Conservation (phyloP, 768 basidiomycete genomes). For the Bullera alba region DNA sequence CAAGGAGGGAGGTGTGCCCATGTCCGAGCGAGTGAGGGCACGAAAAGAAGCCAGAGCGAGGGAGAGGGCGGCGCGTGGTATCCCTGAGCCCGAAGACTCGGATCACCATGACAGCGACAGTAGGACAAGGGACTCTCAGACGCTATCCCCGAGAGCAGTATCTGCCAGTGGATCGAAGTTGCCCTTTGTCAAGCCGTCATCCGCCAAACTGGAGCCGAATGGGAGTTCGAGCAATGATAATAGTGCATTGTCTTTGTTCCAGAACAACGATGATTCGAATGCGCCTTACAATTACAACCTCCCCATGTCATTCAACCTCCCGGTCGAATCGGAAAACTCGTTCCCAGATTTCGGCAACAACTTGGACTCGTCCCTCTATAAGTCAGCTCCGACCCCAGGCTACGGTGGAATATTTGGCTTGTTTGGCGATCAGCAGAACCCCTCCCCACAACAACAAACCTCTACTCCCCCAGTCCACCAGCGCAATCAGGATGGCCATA, state of each 20-base stretch:
- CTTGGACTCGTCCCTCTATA: constrained; percentile 19
- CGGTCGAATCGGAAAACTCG: constrained; percentile 15
- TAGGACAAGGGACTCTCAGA: constrained; percentile 12
- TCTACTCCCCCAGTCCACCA: background rate
- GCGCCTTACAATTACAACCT: constrained; percentile 25
- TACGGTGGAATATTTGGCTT: constrained; percentile 20
- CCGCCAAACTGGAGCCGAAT: constrained; percentile 1
- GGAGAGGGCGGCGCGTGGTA: constrained; percentile 26
- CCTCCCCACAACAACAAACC: constrained; percentile 1
- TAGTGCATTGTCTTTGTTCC: background rate
- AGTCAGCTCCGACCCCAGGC: constrained; percentile 10
- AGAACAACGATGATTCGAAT: background rate
- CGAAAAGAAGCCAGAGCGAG: constrained; percentile 39
- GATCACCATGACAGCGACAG: constrained; percentile 6
- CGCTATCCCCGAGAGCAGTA: constrained; percentile 16
- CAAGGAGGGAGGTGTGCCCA: constrained; percentile 45
- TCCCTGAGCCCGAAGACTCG: constrained; percentile 12
- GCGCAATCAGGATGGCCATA: too few species aligned
- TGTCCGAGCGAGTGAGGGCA: constrained; percentile 43
- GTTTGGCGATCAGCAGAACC: constrained; percentile 10
- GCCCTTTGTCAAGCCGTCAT: too few species aligned
- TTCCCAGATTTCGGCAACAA: constrained; percentile 17
- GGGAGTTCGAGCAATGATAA: too few species aligned
- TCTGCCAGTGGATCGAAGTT: background rate
- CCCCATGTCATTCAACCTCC: constrained; percentile 24